phyloP scores from a whole-genome alignment of 345 rosid genomes.

The Populus davidiana region DNA sequence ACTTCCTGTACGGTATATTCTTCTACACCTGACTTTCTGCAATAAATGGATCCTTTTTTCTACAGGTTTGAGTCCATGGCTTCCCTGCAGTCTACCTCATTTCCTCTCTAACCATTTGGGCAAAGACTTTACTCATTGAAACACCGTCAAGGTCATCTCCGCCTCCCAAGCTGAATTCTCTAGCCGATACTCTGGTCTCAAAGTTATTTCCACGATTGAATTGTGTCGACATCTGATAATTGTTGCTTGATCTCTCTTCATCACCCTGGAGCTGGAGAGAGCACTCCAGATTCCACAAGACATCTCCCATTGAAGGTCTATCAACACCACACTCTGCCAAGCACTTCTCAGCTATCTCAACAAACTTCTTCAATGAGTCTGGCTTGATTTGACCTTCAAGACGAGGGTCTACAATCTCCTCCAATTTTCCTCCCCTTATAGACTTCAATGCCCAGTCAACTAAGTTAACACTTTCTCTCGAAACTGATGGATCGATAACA shows the following conservation, averaged over 20 bases:
- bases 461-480: conserved; percentile 52
- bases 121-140: conserved; percentile 64
- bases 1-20: not conserved
- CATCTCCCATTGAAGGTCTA: conserved; percentile 66
- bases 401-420: conserved; percentile 46
- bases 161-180: conserved; percentile 34
- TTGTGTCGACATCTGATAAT: conserved; percentile 1
- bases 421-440: conserved; percentile 32
- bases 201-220: conserved; percentile 13
- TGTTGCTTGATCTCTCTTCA: conserved; percentile 26
- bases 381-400: conserved; percentile 40
- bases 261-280: conserved; percentile 47
- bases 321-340: conserved; percentile 39
- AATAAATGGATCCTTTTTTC: not conserved
- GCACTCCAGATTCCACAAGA: conserved; percentile 66
- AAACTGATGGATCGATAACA: conserved; percentile 53
- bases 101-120: conserved; percentile 61
- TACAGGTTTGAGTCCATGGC: not conserved
- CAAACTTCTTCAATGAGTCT: conserved; percentile 51
- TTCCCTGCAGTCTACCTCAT: conserved; percentile 25
- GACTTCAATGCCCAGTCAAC: conserved; percentile 54
- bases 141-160: conserved; percentile 41
- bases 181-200: conserved; percentile 25
- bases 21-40: not conserved
- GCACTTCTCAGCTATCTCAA: conserved; percentile 64